phyloP scores from a whole-genome alignment of 495 filamentous ascomycete genomes.

The Glarea lozoyensis region DNA sequence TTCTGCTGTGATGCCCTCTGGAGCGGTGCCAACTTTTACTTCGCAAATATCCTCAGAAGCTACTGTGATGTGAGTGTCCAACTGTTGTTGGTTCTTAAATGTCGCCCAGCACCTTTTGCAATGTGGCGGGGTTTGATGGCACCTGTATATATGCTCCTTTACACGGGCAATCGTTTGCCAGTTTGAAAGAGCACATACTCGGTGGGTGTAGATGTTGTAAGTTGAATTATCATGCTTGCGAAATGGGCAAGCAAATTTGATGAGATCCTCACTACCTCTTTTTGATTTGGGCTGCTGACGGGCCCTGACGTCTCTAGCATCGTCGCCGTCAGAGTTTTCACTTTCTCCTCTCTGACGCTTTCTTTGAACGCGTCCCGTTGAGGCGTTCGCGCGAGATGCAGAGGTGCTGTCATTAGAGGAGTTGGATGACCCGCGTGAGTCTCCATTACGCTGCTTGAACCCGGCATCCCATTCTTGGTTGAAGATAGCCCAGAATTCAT shows the following conservation, averaged over 20 bases:
- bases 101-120: constrained; percentile 7
- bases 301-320: background rate
- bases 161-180: constrained; percentile 9
- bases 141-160: constrained; percentile 16
- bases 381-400: background rate
- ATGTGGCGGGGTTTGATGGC: constrained; percentile 3
- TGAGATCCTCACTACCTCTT: background rate
- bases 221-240: constrained; percentile 9
- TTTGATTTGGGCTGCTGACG: background rate
- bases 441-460: background rate
- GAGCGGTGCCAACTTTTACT: background rate
- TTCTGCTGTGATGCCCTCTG: constrained; percentile 9
- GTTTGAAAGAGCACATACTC: constrained; percentile 5
- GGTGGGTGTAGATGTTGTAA: constrained; percentile 6
- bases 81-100: constrained; percentile 7
- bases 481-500: constrained; percentile 13
- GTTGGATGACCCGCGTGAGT: background rate
- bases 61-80: constrained; percentile 7
- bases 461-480: constrained; percentile 6
- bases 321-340: background rate
- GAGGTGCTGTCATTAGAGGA: background rate
- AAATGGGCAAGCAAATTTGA: constrained; percentile 12
- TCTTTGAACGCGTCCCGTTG: background rate
- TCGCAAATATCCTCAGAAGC: constrained; percentile 3
- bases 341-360: constrained; percentile 2